phyloP scores from a whole-genome alignment of 306 rosid genomes.

The Gleditsia sinensis region DNA sequence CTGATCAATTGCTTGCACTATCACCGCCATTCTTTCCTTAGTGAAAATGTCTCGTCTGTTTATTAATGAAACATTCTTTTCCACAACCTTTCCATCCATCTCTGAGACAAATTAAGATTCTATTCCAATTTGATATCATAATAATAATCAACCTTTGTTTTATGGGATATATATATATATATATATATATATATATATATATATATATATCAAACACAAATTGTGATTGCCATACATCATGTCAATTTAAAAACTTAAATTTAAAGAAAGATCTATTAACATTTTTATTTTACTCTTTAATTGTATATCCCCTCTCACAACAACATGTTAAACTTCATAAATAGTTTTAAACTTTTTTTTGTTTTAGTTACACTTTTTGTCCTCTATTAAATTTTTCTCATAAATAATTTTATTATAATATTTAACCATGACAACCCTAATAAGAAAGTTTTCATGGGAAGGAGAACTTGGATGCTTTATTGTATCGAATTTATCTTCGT shows the following conservation, averaged over 20 bases:
- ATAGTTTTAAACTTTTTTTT: too few relatives aligned
- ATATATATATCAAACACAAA: too few relatives aligned
- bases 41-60: slow-evolving; percentile 5
- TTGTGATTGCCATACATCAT: not conserved
- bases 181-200: too few relatives aligned
- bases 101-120: slow-evolving; percentile 19
- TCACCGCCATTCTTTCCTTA: not conserved
- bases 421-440: not conserved
- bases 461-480: not conserved
- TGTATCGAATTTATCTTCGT: not conserved
- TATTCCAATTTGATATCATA: slow-evolving; percentile 15
- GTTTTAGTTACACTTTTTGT: too few relatives aligned
- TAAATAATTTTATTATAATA: too few relatives aligned
- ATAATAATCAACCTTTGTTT: not conserved
- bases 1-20: slow-evolving; percentile 5
- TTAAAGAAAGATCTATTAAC: too few relatives aligned
- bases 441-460: not conserved
- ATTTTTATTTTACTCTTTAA: too few relatives aligned
- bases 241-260: too few relatives aligned
- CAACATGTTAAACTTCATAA: too few relatives aligned
- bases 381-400: too few relatives aligned
- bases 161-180: too few relatives aligned
- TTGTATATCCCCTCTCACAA: too few relatives aligned
- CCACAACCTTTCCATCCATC: not conserved
- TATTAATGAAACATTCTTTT: not conserved